Percentiles rank a stretch among this genome's conserved stretches.
Conservation (phyloP, 73 alveolate species). For the Tetrahymena malaccensis region DNA sequence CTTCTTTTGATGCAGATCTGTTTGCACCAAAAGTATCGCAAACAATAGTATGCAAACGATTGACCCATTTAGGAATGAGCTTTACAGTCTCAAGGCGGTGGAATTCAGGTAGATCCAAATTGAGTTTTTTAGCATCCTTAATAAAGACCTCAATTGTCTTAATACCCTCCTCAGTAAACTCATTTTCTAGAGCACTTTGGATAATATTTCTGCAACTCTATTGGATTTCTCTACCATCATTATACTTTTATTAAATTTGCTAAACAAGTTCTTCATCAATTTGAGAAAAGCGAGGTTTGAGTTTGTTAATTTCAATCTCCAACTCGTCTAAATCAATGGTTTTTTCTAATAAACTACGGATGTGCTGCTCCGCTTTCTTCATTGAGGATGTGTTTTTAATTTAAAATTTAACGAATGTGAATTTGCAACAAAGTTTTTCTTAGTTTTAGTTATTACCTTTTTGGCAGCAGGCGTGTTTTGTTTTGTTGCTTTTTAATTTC, state of each 20-base stretch:
- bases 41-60: neutral
- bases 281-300: neutral
- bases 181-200: neutral
- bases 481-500: neutral
- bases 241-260: neutral
- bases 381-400: neutral
- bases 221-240: neutral
- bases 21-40: neutral
- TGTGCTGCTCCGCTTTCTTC: neutral
- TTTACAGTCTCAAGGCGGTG: neutral
- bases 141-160: neutral
- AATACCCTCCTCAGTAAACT: neutral
- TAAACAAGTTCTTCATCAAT: neutral
- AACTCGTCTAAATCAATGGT: neutral
- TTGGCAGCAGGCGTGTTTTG: neutral
- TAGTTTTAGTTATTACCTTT: neutral
- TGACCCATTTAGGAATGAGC: neutral
- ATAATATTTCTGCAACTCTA: neutral
- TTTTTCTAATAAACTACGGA: neutral
- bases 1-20: neutral
- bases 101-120: neutral
- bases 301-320: neutral
- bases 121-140: neutral
- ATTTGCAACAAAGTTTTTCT: neutral
- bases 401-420: neutral